Evolutionary conservation across 305 asterid genomes (phyloP).

Genomic region (Fraxinus sp.): DNA sequence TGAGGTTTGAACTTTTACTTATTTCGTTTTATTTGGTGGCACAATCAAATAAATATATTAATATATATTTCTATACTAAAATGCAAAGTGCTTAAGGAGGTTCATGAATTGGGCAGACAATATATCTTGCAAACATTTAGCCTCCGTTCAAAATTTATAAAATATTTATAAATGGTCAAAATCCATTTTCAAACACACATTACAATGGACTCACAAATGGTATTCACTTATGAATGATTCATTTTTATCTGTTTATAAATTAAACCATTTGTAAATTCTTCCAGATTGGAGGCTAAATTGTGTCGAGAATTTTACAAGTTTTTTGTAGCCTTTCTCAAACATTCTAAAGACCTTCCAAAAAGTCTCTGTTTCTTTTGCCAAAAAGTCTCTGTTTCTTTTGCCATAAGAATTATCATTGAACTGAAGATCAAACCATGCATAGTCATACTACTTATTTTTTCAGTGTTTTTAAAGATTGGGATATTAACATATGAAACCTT

Average conservation of each 20-base stretch:
- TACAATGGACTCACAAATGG: neutral
- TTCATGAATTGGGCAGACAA: neutral
- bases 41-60: neutral
- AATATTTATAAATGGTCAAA: neutral
- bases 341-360: neutral
- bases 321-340: neutral
- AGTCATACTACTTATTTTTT: neutral
- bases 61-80: neutral
- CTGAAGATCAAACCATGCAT: neutral
- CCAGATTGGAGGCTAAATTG: neutral
- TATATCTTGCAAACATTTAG: neutral
- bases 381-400: neutral
- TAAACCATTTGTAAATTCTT: neutral
- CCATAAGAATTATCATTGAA: neutral
- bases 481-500: neutral
- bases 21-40: constrained; percentile 14
- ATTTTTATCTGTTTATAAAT: neutral
- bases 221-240: neutral
- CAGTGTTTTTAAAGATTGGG: neutral
- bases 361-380: neutral
- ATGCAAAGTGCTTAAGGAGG: neutral
- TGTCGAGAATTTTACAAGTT: neutral
- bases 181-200: neutral
- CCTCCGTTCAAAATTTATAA: neutral
- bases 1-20: constrained; percentile 53